Base-by-base conservation (phyloP, 805 yeast genomes). In the Torulaspora microellipsoides region DNA sequence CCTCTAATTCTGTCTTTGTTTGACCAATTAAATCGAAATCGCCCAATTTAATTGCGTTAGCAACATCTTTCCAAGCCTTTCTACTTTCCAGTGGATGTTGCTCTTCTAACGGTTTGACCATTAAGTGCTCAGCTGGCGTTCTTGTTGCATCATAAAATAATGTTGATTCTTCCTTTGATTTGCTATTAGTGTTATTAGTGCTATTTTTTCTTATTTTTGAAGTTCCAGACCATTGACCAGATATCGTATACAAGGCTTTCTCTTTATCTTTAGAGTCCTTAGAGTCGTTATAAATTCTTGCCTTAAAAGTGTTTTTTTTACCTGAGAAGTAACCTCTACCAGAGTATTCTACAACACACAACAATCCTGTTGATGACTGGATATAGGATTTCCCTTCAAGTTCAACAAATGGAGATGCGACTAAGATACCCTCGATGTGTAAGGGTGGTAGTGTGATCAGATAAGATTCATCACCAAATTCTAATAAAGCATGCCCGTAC, bases 261-360 rank as follows among this genome's bases (percentile, higher is more conserved):
- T 75, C 78, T 45, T 70, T 69, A 52, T 76, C 77, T 43, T 70
- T 60, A n/a, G 75, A 70, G n/a, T 75, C 69, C 23, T 68, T 66
- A 40, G 65, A 57, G 59, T 76, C 77, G 55, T 75, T 76, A 62
- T 62, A 85, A 47, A 93, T 73, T 59, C 91, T 77, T 20, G 95
- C 95, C 68, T 90, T 93, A 70, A 84, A 88, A 13, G 89, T 68
- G 69, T 93, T 90, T 72, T 90, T 91, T 73, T 90, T 91, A 56
- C 99, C 99, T 15, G 88, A 77, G 61, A 93, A 88, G 70, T 89
- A 93, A 27, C 99, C 99, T 66, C 93, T 81, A 28, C 99, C 99
- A 31, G 85, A 74, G 67, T 77, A 93, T 56, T 86, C 95, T 47
- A 93, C 69, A 27, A 76, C 73, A 12, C 89, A 76, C 49, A 75